These are phyloP conservation scores for Golubevia sp. DNA, from an alignment of 1,284 basidiomycete genomes.

Conservation along the genomic window DNA sequence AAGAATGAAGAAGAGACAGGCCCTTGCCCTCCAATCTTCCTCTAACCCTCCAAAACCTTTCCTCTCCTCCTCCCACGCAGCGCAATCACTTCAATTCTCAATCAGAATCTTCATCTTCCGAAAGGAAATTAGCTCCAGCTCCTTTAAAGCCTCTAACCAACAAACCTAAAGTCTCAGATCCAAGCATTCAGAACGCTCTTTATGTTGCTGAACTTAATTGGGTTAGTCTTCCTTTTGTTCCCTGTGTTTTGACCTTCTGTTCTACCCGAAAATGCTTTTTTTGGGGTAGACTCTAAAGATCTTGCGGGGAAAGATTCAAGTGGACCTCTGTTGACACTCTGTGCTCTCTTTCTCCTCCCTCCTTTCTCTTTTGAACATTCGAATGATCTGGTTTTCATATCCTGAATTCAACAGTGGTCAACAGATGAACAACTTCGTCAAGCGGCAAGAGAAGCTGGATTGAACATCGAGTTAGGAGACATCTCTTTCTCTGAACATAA, in stretches of 20 bases:
- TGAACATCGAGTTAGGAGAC: conserved; percentile 28
- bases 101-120: not conserved
- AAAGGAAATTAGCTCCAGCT: not conserved
- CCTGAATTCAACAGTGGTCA: conserved; percentile 18
- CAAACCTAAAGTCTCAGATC: conserved; percentile 40
- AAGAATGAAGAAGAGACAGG: too few species aligned
- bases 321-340: too few species aligned
- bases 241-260: too few species aligned
- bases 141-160: conserved; percentile 16
- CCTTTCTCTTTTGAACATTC: not conserved
- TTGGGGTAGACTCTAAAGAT: too few species aligned
- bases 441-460: conserved; percentile 24
- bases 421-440: conserved; percentile 44
- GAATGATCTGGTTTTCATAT: not conserved
- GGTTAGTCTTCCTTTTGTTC: conserved; percentile 9
- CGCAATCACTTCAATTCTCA: not conserved
- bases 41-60: too few species aligned
- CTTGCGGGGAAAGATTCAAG: too few species aligned
- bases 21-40: too few species aligned
- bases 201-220: conserved; percentile 52
- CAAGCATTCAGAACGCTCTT: conserved; percentile 42
- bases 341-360: too few species aligned
- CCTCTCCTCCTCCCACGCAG: not conserved
- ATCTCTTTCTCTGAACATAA: conserved; percentile 55
- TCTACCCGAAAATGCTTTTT: too few species aligned